Evolutionary conservation across 306 rosid species (phyloP).

Genomic region (Luffa aegyptiaca): DNA sequence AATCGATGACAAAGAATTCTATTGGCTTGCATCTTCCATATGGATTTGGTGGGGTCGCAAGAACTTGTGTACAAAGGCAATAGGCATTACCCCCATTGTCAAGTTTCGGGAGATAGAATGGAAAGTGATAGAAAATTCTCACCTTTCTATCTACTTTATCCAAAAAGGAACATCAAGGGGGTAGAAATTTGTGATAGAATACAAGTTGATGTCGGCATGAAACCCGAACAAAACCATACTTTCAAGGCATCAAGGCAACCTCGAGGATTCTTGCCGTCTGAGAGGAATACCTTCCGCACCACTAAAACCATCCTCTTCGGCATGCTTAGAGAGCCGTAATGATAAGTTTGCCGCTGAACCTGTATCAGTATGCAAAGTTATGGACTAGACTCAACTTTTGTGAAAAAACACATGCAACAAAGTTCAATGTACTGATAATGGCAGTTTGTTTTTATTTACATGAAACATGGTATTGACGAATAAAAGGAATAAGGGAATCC

Average conservation of each 20-base stretch:
- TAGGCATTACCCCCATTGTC: constrained; percentile 5
- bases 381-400: neutral
- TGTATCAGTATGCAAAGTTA: constrained; percentile 11
- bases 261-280: constrained; percentile 67
- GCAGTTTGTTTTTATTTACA: neutral
- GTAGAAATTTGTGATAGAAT: constrained; percentile 6
- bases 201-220: neutral
- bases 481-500: neutral
- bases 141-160: constrained; percentile 9
- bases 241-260: constrained; percentile 33
- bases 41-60: constrained; percentile 21
- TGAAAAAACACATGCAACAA: neutral
- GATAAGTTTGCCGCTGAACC: constrained; percentile 35
- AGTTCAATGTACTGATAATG: neutral
- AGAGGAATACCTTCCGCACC: constrained; percentile 85
- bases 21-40: constrained; percentile 2
- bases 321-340: constrained; percentile 55
- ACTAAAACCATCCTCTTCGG: constrained; percentile 59
- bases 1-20: constrained; percentile 4
- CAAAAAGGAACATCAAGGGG: constrained; percentile 3
- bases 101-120: constrained; percentile 4
- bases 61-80: constrained; percentile 12
- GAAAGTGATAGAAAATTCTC: neutral
- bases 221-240: constrained; percentile 8
- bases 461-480: neutral